These are phyloP conservation scores for Saussurea involucrata DNA, from an alignment of 129 eudicot genomes.

Conservation along the genomic window DNA sequence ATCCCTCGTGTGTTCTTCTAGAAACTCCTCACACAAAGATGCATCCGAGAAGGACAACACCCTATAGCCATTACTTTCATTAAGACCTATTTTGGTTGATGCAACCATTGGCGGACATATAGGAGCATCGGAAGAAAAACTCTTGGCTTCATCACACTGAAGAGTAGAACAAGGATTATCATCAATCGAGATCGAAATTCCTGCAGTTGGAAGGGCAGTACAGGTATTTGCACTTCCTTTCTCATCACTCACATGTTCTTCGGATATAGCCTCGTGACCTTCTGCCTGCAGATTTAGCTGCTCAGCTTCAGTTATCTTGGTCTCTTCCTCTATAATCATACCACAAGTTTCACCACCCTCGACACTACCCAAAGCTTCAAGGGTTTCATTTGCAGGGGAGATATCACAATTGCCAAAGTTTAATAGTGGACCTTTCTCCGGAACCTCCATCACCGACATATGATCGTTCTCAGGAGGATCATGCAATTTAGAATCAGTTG, in stretches of 20 bases:
- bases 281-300: constrained; percentile 10
- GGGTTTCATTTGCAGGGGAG: constrained; percentile 7
- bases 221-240: constrained; percentile 12
- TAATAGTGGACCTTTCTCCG: neutral
- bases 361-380: constrained; percentile 11
- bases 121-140: constrained; percentile 4
- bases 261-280: neutral
- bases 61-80: neutral
- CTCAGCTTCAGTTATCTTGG: constrained; percentile 18
- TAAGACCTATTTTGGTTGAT: constrained; percentile 7
- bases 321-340: constrained; percentile 20
- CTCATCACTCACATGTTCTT: constrained; percentile 16
- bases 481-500: constrained; percentile 18
- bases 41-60: constrained; percentile 16
- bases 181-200: constrained; percentile 12
- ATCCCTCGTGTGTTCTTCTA: constrained; percentile 12
- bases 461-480: constrained; percentile 16
- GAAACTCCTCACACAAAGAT: constrained; percentile 23
- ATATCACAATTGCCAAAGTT: constrained; percentile 3
- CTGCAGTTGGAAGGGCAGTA: constrained; percentile 17
- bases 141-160: constrained; percentile 20
- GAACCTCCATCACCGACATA: neutral
- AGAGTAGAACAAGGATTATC: constrained; percentile 16
- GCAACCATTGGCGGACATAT: constrained; percentile 5
- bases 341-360: constrained; percentile 14